These are phyloP conservation scores for Cytidiella melzeri DNA, from an alignment of 768 basidiomycete genomes.

Conservation along the genomic window DNA sequence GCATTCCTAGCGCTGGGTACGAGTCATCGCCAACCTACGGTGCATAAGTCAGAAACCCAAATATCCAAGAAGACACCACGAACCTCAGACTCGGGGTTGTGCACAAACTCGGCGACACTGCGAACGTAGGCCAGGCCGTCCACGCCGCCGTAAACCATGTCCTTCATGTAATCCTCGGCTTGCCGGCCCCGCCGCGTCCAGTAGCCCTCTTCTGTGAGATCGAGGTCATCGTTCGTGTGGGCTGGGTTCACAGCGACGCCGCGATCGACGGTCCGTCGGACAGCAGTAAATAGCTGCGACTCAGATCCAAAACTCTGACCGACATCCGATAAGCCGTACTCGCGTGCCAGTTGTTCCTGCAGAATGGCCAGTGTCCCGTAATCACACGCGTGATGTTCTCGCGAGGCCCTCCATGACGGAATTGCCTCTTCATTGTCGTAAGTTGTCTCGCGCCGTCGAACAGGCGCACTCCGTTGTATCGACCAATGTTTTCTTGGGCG, in stretches of 20 bases:
- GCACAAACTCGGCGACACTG: constrained; percentile 70
- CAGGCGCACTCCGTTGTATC: constrained; percentile 43
- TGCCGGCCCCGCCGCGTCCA: constrained; percentile 47
- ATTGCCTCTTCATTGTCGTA: constrained; percentile 43
- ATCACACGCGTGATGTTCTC: constrained; percentile 47
- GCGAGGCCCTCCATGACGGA: constrained; percentile 41
- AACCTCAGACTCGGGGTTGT: constrained; percentile 21
- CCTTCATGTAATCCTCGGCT: constrained; percentile 61
- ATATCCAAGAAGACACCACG: background rate
- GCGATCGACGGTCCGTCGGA: constrained; percentile 17
- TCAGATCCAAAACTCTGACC: constrained; percentile 23
- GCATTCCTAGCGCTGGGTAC: constrained; percentile 23
- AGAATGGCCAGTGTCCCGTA: constrained; percentile 58
- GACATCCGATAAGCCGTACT: constrained; percentile 13
- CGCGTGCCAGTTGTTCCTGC: constrained; percentile 31
- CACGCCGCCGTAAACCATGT: constrained; percentile 75
- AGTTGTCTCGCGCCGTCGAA: constrained; percentile 41
- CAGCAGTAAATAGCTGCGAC: constrained; percentile 20
- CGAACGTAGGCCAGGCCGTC: constrained; percentile 73
- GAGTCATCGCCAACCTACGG: background rate
- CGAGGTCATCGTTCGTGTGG: constrained; percentile 16
- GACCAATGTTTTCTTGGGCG: constrained; percentile 54
- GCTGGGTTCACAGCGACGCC: constrained; percentile 5
- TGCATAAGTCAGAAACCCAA: background rate
- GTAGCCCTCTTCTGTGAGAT: constrained; percentile 27